Evolutionary conservation across 164 flowering plant species (phyloP), one percentile per base, ranked within the genome.

Genomic region (Magnolia changhungtana): DNA sequence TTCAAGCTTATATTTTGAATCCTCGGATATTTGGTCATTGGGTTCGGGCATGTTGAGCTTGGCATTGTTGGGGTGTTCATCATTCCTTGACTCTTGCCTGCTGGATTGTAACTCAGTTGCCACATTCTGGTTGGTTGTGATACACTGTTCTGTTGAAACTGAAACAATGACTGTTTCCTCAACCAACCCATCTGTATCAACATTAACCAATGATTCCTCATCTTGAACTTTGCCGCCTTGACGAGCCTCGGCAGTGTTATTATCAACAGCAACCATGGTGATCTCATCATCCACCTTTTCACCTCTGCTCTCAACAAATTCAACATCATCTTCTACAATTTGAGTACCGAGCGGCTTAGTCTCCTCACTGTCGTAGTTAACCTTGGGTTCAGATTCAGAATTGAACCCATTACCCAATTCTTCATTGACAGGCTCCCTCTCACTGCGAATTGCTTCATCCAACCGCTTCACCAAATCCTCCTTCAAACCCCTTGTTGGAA

Each of bases 391-490:
- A n/a, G 73, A 20, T 67, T 75, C 80, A 76, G 24, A 29, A 76
- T 74, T 76, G 63, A 74, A 9, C 79, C 83, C 88, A 82, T 81
- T 81, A 45, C 66, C 79, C 68, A 73, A 79, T 50, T 77, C 80
- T 59, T 69, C 64, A 27, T 23, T 74, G 3, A 78, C 78, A 75
- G 75, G 71, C 68, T 87, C 92, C 82, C 72, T 78, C 76, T 92
- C 97, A 80, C 58, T 67, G 14, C 87, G 87, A 67, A 93, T 55
- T 0, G 97, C 91, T 81, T 90, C 90, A 83, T 87, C 89, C 79
- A 95, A 80, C 8, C 97, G 86, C 75, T 74, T 90, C 14, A 95
- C 76, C 82, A 95, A 80, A 75, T 95, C 98, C 29, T 89, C 97
- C 84, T 95, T 95, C 84, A 93, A 80, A 64, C 97, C 98, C 81